These are phyloP conservation scores for Kurtzmaniella quercitrusa DNA, from an alignment of 1,139 yeast genomes.

Conservation along the genomic window DNA sequence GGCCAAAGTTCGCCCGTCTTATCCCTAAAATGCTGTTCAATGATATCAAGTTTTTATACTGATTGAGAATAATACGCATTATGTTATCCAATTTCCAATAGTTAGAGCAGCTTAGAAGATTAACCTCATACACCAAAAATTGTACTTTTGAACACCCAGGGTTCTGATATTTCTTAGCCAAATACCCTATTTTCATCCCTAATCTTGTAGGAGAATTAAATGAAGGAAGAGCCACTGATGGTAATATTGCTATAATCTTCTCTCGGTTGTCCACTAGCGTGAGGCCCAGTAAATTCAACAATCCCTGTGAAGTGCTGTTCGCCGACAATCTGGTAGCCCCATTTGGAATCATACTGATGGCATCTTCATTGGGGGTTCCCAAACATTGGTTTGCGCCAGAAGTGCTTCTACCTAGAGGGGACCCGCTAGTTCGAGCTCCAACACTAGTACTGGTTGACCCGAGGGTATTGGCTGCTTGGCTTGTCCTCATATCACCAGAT, in stretches of 20 bases:
- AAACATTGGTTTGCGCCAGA: neutral
- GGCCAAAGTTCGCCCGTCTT: conserved; percentile 18
- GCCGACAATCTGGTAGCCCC: neutral
- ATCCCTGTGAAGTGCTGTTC: neutral
- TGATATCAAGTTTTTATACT: conserved; percentile 63
- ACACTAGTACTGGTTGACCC: neutral
- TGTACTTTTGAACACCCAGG: conserved; percentile 15
- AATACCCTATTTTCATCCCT: conserved; percentile 69
- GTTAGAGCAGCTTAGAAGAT: conserved; percentile 64
- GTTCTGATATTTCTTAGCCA: conserved; percentile 36
- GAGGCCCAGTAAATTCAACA: neutral
- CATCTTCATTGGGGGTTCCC: neutral
- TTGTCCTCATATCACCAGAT: conserved; percentile 1
- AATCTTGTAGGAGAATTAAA: conserved; percentile 68
- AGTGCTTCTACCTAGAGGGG: neutral
- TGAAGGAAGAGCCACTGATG: conserved; percentile 58
- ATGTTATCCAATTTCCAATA: conserved; percentile 53
- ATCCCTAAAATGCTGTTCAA: conserved; percentile 41
- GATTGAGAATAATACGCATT: conserved; percentile 57
- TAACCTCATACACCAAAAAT: conserved; percentile 51
- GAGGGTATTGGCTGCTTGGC: neutral
- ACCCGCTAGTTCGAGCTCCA: neutral
- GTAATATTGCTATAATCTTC: conserved; percentile 60
- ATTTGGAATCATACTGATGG: conserved; percentile 1
- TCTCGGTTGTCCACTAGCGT: conserved; percentile 38